Conservation (phyloP, 108 stramenopile species). For the Stephanodiscus triporus region DNA sequence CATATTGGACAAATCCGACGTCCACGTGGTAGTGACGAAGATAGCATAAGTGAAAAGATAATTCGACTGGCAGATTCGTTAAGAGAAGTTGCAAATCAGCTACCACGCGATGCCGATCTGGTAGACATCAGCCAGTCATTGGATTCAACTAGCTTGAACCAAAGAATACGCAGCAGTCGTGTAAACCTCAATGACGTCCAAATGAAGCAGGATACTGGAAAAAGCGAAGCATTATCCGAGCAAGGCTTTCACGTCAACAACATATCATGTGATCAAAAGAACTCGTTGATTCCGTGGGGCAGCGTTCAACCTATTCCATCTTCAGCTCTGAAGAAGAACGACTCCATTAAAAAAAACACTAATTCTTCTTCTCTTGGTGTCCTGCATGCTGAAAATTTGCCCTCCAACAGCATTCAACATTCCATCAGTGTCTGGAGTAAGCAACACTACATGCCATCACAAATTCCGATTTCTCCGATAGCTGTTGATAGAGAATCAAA, state of each 20-base stretch:
- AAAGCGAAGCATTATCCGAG: not conserved
- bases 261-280: not conserved
- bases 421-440: constrained; percentile 1
- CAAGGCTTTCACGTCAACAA: not conserved
- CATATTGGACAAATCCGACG: not conserved
- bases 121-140: not conserved
- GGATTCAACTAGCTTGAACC: not conserved
- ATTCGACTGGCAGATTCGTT: constrained; percentile 2
- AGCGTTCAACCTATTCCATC: not conserved
- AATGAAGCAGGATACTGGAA: constrained; percentile 3
- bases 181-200: not conserved
- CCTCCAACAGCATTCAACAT: not conserved
- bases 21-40: not conserved
- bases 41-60: not conserved
- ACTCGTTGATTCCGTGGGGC: not conserved
- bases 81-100: constrained; percentile 6
- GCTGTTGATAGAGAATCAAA: not conserved
- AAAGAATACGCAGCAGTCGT: not conserved
- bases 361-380: not conserved
- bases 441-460: not conserved
- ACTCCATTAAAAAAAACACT: not conserved
- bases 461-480: constrained; percentile 9
- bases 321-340: not conserved
- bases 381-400: not conserved
- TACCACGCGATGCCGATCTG: not conserved